phyloP scores from a whole-genome alignment of 306 rosid genomes.

The Quillaja saponaria region DNA sequence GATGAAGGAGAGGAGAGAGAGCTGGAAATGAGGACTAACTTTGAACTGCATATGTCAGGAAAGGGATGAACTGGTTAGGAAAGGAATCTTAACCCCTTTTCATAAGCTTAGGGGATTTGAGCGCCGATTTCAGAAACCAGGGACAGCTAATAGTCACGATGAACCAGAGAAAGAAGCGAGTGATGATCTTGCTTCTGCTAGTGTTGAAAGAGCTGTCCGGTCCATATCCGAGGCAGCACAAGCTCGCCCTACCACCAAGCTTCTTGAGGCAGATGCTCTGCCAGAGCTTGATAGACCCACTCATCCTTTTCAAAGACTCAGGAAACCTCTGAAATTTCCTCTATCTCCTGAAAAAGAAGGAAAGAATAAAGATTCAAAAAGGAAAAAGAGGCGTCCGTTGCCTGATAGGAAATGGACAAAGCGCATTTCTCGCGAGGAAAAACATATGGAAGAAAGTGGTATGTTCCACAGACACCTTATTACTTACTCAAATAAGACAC shows the following conservation, averaged over 20 bases:
- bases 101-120: conserved; percentile 90
- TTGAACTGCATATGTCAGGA: conserved; percentile 54
- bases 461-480: no score
- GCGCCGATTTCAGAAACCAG: conserved; percentile 67
- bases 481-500: no score
- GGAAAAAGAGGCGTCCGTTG: conserved; percentile 64
- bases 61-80: conserved; percentile 86
- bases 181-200: conserved; percentile 52
- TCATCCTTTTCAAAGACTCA: conserved; percentile 71
- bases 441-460: conserved; percentile 52
- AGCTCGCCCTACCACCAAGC: conserved; percentile 86
- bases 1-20: conserved; percentile 13
- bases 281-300: conserved; percentile 91
- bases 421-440: conserved; percentile 66
- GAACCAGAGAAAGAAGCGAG: conserved; percentile 39
- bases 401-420: conserved; percentile 86
- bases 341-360: conserved; percentile 43
- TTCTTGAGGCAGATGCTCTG: conserved; percentile 65
- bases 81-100: conserved; percentile 92
- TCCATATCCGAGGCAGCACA: conserved; percentile 76
- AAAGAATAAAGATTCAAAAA: conserved; percentile 41
- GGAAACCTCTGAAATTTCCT: conserved; percentile 51
- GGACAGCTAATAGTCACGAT: conserved; percentile 48
- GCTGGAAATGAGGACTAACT: conserved; percentile 38
- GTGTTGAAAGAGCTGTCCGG: conserved; percentile 69